These are phyloP conservation scores for Saccharomyces hybrid DNA, from an alignment of 1,139 yeast genomes.

Conservation along the genomic window DNA sequence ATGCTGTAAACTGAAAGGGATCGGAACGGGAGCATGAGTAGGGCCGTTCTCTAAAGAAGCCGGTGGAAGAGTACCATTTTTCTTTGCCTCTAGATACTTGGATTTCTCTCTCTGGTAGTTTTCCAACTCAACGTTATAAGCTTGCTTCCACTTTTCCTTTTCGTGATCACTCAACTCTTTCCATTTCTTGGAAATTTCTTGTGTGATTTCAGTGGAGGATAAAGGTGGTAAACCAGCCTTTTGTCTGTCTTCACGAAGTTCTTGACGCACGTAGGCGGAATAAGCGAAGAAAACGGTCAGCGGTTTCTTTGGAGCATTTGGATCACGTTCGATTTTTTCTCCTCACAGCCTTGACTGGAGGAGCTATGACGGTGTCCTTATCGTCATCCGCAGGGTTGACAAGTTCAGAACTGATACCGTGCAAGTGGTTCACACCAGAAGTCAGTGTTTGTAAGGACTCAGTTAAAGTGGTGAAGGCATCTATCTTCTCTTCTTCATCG, in stretches of 20 bases:
- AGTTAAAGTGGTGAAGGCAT: constrained; percentile 32
- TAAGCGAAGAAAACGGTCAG: constrained; percentile 78
- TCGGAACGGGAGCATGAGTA: constrained; percentile 35
- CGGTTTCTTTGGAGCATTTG: constrained; percentile 49
- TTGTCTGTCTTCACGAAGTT: constrained; percentile 57
- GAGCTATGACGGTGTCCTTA: constrained; percentile 11
- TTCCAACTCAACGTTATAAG: constrained; percentile 58
- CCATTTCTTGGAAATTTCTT: constrained; percentile 75
- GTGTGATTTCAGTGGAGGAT: constrained; percentile 69
- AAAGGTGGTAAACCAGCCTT: constrained; percentile 53
- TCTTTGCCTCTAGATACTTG: constrained; percentile 51
- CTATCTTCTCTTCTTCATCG: constrained; percentile 32
- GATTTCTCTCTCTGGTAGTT: constrained; percentile 58
- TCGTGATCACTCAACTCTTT: constrained; percentile 56
- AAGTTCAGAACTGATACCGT: constrained; percentile 26
- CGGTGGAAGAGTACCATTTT: constrained; percentile 36
- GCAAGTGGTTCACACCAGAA: constrained; percentile 27
- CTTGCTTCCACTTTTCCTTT: constrained; percentile 67
- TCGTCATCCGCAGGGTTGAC: constrained; percentile 28
- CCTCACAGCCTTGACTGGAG: constrained; percentile 33
- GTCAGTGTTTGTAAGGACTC: constrained; percentile 32
- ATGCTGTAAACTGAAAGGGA: constrained; percentile 31
- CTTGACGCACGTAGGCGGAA: constrained; percentile 56
- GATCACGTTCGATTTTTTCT: constrained; percentile 51
- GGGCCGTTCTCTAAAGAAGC: constrained; percentile 24